Conservation (phyloP, 1,139 yeast species). For the Lodderomyces margitis region DNA sequence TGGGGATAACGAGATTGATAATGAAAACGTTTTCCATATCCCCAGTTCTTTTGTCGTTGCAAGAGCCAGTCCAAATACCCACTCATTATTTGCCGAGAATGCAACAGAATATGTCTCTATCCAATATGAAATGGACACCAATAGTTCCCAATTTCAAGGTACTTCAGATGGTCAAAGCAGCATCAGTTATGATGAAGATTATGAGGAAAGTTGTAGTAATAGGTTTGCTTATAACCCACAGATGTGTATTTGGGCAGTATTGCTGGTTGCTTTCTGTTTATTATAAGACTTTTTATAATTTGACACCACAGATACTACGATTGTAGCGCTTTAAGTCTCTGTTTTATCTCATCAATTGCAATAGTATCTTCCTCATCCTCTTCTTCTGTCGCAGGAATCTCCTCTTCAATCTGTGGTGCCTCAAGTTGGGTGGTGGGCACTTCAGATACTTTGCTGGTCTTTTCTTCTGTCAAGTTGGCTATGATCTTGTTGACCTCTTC, state of each 20-base stretch:
- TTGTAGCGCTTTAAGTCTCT: conserved; percentile 82
- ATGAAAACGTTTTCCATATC: background rate
- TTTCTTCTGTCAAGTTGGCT: conserved; percentile 44
- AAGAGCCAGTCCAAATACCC: conserved; percentile 11
- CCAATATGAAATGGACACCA: background rate
- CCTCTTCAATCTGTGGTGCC: conserved; percentile 16
- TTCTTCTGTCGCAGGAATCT: conserved; percentile 31
- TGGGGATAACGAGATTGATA: background rate
- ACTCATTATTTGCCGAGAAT: conserved; percentile 12
- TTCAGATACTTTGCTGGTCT: conserved; percentile 40
- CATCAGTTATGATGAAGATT: background rate
- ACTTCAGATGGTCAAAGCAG: background rate
- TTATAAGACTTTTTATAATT: background rate
- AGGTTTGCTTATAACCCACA: background rate
- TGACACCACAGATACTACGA: conserved; percentile 18
- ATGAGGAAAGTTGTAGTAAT: background rate
- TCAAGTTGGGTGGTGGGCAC: conserved; percentile 36
- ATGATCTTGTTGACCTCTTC: conserved; percentile 59
- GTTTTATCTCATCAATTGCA: conserved; percentile 82
- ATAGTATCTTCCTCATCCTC: conserved; percentile 75
- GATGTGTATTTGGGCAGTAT: conserved; percentile 1
- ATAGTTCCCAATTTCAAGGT: background rate
- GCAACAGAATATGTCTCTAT: conserved; percentile 2
- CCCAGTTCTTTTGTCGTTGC: conserved; percentile 11
- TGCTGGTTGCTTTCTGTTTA: background rate